phyloP scores from a whole-genome alignment of 192 early-diverging fungal species.

The Powellomyces hirtus region DNA sequence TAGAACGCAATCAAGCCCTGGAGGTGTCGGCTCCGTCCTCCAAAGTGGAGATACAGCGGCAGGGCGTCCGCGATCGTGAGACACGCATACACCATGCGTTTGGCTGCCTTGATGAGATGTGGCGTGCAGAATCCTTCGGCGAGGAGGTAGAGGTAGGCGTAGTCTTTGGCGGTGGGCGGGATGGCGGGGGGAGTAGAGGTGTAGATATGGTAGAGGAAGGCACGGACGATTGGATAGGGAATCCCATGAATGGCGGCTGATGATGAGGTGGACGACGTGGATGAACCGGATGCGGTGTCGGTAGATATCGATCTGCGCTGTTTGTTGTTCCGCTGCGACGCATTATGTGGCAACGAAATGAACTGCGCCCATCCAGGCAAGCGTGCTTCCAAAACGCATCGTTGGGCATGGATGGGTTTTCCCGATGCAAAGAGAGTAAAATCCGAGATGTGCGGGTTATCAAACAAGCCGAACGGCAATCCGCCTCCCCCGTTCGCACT shows the following conservation, averaged over 20 bases:
- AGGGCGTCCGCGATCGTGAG: not conserved
- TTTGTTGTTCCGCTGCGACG: not conserved
- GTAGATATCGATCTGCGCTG: not conserved
- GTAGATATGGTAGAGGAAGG: constrained; percentile 23
- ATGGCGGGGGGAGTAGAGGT: not conserved
- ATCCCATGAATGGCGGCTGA: constrained; percentile 1
- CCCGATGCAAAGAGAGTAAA: not conserved
- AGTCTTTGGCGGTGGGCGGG: not conserved
- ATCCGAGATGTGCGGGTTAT: constrained; percentile 26
- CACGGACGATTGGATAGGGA: constrained; percentile 5
- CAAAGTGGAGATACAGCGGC: not conserved
- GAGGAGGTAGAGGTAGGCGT: constrained; percentile 1
- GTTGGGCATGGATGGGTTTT: constrained; percentile 21
- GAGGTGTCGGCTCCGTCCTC: not conserved
- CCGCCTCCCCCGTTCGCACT: not conserved
- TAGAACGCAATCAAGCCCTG: not conserved
- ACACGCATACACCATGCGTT: not conserved
- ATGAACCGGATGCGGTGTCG: not conserved
- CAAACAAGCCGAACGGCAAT: constrained; percentile 10
- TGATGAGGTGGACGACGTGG: not conserved
- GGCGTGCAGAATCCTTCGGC: constrained; percentile 17
- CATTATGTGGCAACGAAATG: not conserved
- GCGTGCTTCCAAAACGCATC: constrained; percentile 8
- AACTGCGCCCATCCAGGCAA: constrained; percentile 9
- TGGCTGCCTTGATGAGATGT: not conserved